phyloP scores from a whole-genome alignment of 192 early-diverging fungal species.

The Podila epicladia region DNA sequence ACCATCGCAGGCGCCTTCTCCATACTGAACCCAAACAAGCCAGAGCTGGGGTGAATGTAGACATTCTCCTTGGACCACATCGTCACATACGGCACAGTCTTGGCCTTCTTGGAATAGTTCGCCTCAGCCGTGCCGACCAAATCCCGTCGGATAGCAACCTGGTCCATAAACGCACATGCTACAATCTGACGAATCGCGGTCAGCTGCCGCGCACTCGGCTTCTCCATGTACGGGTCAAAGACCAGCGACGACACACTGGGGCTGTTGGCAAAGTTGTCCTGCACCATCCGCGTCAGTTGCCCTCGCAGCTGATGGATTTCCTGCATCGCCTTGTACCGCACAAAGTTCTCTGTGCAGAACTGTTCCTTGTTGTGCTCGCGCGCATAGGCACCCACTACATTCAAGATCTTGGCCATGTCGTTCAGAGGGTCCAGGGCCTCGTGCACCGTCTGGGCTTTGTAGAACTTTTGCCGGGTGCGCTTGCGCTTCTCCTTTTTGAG shows the following conservation, averaged over 20 bases:
- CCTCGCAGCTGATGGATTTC: constrained; percentile 82
- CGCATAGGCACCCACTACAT: constrained; percentile 91
- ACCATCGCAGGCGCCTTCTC: constrained; percentile 75
- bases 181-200: constrained; percentile 87
- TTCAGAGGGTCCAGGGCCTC: constrained; percentile 82
- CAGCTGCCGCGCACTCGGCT: constrained; percentile 65
- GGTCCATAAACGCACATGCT: constrained; percentile 90
- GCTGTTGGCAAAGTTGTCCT: constrained; percentile 64
- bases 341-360: constrained; percentile 86
- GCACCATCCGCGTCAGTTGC: constrained; percentile 79
- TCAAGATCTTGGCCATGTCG: constrained; percentile 88
- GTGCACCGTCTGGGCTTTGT: constrained; percentile 76
- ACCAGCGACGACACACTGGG: constrained; percentile 27
- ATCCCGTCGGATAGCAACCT: constrained; percentile 88
- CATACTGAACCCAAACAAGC: constrained; percentile 60
- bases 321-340: constrained; percentile 76
- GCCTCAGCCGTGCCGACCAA: constrained; percentile 67
- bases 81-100: constrained; percentile 67
- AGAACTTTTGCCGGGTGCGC: constrained; percentile 72
- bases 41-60: constrained; percentile 78
- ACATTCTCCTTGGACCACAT: constrained; percentile 83
- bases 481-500: constrained; percentile 68
- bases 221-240: constrained; percentile 50
- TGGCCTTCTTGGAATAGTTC: constrained; percentile 58
- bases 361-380: constrained; percentile 68